These are phyloP conservation scores for Metarhizium brunneum DNA, from an alignment of 2,329 filamentous ascomycete species.

Conservation along the genomic window DNA sequence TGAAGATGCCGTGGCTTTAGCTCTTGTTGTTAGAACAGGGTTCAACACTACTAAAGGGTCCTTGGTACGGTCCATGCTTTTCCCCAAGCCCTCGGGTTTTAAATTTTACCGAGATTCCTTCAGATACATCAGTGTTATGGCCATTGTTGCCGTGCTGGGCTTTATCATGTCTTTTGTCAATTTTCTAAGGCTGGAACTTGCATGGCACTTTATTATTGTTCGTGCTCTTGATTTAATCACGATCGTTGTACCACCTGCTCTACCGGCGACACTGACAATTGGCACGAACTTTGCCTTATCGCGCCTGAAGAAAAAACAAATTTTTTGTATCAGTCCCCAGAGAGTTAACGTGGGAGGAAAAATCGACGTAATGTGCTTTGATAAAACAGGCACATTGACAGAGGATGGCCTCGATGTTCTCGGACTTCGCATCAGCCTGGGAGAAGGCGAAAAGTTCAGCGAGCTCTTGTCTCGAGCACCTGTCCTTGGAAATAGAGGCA, in stretches of 20 bases:
- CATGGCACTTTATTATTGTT: slow-evolving; percentile 85
- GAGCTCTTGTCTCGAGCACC: slow-evolving; percentile 57
- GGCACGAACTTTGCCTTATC: slow-evolving; percentile 91
- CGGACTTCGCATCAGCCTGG: slow-evolving; percentile 70
- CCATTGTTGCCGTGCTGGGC: slow-evolving; percentile 69
- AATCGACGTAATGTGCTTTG: slow-evolving; percentile 91
- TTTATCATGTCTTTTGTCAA: slow-evolving; percentile 90
- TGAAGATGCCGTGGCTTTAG: slow-evolving; percentile 83
- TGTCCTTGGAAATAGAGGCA: neutral
- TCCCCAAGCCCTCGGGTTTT: slow-evolving; percentile 96
- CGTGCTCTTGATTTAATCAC: slow-evolving; percentile 92
- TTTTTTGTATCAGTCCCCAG: slow-evolving; percentile 97
- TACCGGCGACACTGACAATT: slow-evolving; percentile 91
- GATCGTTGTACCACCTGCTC: slow-evolving; percentile 89
- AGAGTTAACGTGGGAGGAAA: slow-evolving; percentile 95
- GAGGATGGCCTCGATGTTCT: slow-evolving; percentile 94
- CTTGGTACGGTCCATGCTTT: slow-evolving; percentile 93
- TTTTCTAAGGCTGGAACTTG: slow-evolving; percentile 74
- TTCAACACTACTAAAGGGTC: slow-evolving; percentile 98
- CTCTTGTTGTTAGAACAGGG: slow-evolving; percentile 85
- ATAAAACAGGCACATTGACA: slow-evolving; percentile 97
- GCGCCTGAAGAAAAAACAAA: slow-evolving; percentile 77
- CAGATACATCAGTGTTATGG: slow-evolving; percentile 97
- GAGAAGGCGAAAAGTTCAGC: slow-evolving; percentile 54
- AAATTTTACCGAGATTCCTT: slow-evolving; percentile 98